Evolutionary conservation across 495 filamentous ascomycete species (phyloP).

Genomic region (Trichoderma erinaceum): DNA sequence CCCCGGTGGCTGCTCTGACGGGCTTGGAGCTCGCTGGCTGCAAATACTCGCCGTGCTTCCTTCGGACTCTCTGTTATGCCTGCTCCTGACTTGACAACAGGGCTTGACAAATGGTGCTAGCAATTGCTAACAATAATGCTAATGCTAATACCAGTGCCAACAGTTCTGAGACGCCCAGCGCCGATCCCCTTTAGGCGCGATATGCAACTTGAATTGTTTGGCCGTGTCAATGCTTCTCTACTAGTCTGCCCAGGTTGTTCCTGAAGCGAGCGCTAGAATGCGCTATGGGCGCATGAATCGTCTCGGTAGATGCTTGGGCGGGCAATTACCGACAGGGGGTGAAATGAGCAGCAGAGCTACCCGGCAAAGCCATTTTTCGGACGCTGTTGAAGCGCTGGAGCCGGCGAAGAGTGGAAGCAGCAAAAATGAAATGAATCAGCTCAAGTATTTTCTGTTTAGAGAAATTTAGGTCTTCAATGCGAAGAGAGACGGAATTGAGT

Average conservation of each 20-base stretch:
- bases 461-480: no score
- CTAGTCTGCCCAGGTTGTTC: not conserved
- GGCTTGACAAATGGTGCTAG: no score
- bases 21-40: no score
- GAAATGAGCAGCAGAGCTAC: not conserved
- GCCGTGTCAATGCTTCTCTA: not conserved
- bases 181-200: not conserved
- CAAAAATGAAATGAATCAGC: not conserved
- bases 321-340: constrained; percentile 11
- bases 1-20: no score
- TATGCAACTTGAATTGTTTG: not conserved
- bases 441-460: no score
- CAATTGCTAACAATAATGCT: not conserved
- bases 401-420: not conserved
- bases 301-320: constrained; percentile 3
- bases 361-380: not conserved
- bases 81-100: no score
- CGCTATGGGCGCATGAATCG: constrained; percentile 5
- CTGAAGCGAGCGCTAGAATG: constrained; percentile 4
- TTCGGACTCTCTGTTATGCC: no score
- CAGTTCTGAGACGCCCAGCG: not conserved
- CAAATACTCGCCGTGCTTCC: no score
- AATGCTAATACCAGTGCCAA: not conserved
- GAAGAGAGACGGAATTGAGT: no score
- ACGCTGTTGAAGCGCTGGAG: not conserved